Base-by-base conservation (phyloP, 148 eudicot genomes). In the Fallopia convolvulus region DNA sequence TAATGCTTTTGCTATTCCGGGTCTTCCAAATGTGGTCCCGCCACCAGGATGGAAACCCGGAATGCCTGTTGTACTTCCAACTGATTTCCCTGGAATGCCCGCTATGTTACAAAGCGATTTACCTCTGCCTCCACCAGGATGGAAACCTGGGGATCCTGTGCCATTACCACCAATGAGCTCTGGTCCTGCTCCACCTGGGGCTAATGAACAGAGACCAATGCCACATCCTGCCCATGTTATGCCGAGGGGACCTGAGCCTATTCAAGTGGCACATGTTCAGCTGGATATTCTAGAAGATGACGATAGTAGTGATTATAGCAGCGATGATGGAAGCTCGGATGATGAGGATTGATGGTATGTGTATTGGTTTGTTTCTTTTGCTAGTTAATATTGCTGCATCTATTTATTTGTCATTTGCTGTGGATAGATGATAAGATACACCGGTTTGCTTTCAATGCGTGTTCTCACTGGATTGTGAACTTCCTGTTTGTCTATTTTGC, bases 21-120 rank as follows among this genome's bases (percentile, higher is more conserved):
- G 89, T 68, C 91, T 90, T 71, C 89, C 90, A n/a, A 86, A 85
- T 76, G 81, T 93, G 33, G 88, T 86, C 15, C 83, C 89, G 44
- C 98, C 99, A 66, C 81, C 89, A 60, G 97, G 97, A 30, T 95
- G 99, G 99, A 89, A 92, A 81, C 97, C 94, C 2, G 99, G 99
- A 21, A 92, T 92, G 97, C 96, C 97, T 26, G 94, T 92, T 77
- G 93, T 87, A 70, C 84, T 95, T 79, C 97, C 97, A 0, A 83
- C 70, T 68, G 91, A 89, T 87, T 39, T 92, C 39, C 91, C 99
- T 53, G 70, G 70, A 41, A 92, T 94, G 97, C 94, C 97, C 18
- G 92, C 90, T 80, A 91, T 88, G 74, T 83, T 94, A 78, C 98
- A 93, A 0, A 83, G 66, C 60, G 91, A 89, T 87, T n/a, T 92